Conservation (phyloP, 352 stramenopile species). For the Globisporangium okanoganense region DNA sequence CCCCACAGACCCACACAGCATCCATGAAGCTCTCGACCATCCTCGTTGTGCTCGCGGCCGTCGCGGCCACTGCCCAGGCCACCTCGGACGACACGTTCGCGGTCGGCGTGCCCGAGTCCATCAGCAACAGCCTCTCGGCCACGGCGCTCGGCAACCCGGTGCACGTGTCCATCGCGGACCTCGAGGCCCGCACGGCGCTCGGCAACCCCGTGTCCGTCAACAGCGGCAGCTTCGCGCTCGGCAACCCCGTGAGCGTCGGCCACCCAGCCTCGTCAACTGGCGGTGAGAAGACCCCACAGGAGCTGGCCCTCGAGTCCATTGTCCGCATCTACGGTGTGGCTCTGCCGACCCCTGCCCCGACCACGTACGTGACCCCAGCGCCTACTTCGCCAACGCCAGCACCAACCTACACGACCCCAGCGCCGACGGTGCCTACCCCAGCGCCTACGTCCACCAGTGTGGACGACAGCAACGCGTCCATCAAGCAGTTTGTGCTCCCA, state of each 20-base stretch:
- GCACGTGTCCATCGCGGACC: neutral
- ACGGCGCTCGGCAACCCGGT: constrained; percentile 8
- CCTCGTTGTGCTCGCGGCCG: constrained; percentile 4
- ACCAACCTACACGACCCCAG: constrained; percentile 9
- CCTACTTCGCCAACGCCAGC: constrained; percentile 10
- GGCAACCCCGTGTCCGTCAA: neutral
- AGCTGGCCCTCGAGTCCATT: constrained; percentile 4
- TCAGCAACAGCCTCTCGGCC: neutral
- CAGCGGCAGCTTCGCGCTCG: neutral
- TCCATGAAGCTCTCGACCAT: constrained; percentile 17
- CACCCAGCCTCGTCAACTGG: neutral
- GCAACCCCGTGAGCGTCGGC: constrained; percentile 8
- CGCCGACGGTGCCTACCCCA: constrained; percentile 9
- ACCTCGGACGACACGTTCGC: neutral
- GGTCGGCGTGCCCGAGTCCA: constrained; percentile 7
- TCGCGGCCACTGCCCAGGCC: neutral
- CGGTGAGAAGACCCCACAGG: constrained; percentile 9
- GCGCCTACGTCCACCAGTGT: neutral
- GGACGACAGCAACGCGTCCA: constrained; percentile 7
- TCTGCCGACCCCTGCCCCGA: constrained; percentile 11
- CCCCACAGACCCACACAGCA: neutral
- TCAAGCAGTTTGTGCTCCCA: constrained; percentile 16
- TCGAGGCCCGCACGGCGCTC: constrained; percentile 1
- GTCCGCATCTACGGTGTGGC: constrained; percentile 14
- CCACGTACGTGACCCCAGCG: constrained; percentile 13